Percentiles rank a stretch among this genome's conserved stretches.
These are phyloP conservation scores for Stevia rebaudiana DNA, from an alignment of 140 eudicot genomes.

Conservation along the genomic window DNA sequence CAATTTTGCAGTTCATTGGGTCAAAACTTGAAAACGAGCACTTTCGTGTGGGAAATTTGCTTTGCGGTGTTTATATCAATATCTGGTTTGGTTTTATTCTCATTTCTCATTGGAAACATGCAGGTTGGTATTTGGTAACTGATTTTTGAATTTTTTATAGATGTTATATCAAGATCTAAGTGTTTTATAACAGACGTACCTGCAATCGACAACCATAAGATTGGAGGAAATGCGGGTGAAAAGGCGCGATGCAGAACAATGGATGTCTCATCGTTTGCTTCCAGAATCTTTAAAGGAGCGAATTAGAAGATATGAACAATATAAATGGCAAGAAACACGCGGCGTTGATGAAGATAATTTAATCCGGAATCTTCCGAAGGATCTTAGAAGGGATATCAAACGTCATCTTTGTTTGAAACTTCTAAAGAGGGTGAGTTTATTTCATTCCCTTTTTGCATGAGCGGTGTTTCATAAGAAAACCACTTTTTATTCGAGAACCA, in stretches of 20 bases:
- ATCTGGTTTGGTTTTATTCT: conserved; percentile 81
- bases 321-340: conserved; percentile 98
- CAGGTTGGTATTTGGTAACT: conserved; percentile 61
- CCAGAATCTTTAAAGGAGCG: conserved; percentile 76
- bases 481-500: no score
- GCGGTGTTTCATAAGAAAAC: neutral
- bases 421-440: conserved; percentile 61
- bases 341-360: conserved; percentile 95
- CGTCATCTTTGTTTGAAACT: conserved; percentile 93
- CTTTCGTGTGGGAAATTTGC: conserved; percentile 81
- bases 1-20: conserved; percentile 72
- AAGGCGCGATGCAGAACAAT: conserved; percentile 93
- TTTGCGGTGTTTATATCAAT: conserved; percentile 82
- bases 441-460: neutral
- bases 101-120: conserved; percentile 91
- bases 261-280: conserved; percentile 97
- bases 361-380: conserved; percentile 82
- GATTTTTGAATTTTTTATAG: neutral
- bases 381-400: conserved; percentile 90
- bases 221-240: conserved; percentile 98
- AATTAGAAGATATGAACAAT: conserved; percentile 89
- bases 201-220: conserved; percentile 84
- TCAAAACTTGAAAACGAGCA: conserved; percentile 83
- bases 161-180: neutral
- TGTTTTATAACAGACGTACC: conserved; percentile 55